Percentiles rank a stretch among this genome's conserved stretches.
These are phyloP conservation scores for Saccharomyces kudriavzevii DNA, from an alignment of 805 yeast genomes.

Conservation along the genomic window DNA sequence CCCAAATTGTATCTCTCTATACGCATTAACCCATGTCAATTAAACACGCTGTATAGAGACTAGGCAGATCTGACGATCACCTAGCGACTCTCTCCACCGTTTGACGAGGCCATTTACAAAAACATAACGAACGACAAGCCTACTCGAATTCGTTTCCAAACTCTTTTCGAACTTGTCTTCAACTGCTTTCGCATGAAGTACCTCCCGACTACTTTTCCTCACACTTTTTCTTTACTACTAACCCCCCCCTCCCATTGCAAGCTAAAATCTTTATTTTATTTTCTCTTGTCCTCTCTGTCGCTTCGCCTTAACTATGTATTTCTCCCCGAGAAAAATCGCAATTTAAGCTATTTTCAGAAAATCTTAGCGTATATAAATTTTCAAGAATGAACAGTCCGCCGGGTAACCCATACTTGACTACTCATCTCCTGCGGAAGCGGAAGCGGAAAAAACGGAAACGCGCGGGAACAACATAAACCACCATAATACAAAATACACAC, in stretches of 20 bases:
- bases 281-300: neutral
- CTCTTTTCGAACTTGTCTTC: conserved; percentile 25
- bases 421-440: neutral
- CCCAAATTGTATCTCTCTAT: conserved; percentile 2
- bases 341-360: neutral
- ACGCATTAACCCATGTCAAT: neutral
- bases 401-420: neutral
- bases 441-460: neutral
- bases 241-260: neutral
- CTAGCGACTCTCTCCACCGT: conserved; percentile 30
- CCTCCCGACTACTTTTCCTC: neutral
- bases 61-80: conserved; percentile 27
- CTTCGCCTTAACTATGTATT: neutral
- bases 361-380: neutral
- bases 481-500: neutral
- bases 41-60: conserved; percentile 28
- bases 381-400: neutral
- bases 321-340: neutral
- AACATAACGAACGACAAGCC: conserved; percentile 18
- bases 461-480: neutral
- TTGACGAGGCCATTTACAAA: conserved; percentile 24
- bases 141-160: conserved; percentile 25
- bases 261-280: neutral
- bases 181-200: conserved; percentile 11
- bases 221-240: neutral